Evolutionary conservation across 441 rosid genomes (phyloP), one percentile per base, ranked within the genome.

Genomic region (Arabidopsis hybrid): DNA sequence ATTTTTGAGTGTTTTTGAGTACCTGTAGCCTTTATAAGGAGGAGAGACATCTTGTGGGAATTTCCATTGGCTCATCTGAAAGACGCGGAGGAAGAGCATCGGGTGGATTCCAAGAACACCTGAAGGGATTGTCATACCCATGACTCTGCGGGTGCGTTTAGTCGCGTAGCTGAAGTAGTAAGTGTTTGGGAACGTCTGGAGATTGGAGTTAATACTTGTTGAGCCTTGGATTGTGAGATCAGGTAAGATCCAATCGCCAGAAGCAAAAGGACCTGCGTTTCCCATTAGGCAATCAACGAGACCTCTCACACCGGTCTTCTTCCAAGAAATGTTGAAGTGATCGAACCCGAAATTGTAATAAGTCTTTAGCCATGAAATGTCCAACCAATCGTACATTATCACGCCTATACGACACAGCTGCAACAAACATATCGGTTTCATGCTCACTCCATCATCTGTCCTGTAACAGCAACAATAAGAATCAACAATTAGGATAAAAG

Each of bases 311-410:
- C 99, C 88, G 0, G 78, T 64, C 61, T 76, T 82, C 83, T 73
- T 95, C 93, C 98, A 85, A 0, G 98, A 85, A 72, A 91, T 63
- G 86, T 87, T 85, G 70, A 86, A 95, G 79, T 95, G 99, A 79
- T 95, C 99, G 4, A 95, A 95, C 40, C 99, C 99, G 3, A 95
- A 95, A 65, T 89, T 91, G 87, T 95, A 95, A 51, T 92, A 95
- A 16, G 71, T 57, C 82, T 95, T 95, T 47, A 95, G 81, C 95
- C 88, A 91, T 31, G 89, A 69, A 29, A 95, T 88, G 77, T 92
- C 97, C 21, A 95, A 71, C 99, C 99, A 95, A 56, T 95, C 99
- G 16, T 95, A 95, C 57, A 92, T 76, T 67, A 89, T 82, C 66
- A 86, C 93, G 39, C 98, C 99, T 61, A 95, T 29, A 38, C 98